Percentiles rank a stretch among this genome's conserved stretches.
Conservation (phyloP, 768 basidiomycete genomes). For the Termitomyces sp. region DNA sequence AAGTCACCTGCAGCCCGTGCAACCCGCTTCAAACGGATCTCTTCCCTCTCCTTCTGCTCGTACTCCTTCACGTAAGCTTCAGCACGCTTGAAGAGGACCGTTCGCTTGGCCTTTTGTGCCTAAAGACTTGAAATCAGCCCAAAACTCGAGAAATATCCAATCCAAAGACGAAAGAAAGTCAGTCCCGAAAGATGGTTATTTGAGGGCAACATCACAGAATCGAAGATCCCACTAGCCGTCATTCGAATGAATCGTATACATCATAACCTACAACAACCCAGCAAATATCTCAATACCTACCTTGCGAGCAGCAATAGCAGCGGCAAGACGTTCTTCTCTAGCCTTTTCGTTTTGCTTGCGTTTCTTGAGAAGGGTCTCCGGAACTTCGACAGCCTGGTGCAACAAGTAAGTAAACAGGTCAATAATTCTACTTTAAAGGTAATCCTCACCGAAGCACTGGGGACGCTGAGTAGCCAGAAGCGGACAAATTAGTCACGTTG, state of each 20-base stretch:
- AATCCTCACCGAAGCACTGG: slow-evolving; percentile 50
- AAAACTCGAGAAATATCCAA: not conserved
- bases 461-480: slow-evolving; percentile 31
- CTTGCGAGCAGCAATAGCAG: slow-evolving; percentile 83
- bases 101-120: slow-evolving; percentile 89
- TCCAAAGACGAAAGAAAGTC: slow-evolving; percentile 21
- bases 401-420: slow-evolving; percentile 16
- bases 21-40: slow-evolving; percentile 90
- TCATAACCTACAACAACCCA: slow-evolving; percentile 41
- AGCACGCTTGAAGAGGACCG: slow-evolving; percentile 98
- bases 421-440: slow-evolving; percentile 6
- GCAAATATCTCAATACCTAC: slow-evolving; percentile 37
- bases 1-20: slow-evolving; percentile 92
- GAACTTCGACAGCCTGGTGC: slow-evolving; percentile 84
- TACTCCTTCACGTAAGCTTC: slow-evolving; percentile 99
- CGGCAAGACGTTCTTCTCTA: slow-evolving; percentile 86
- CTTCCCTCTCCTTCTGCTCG: slow-evolving; percentile 86
- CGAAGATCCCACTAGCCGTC: slow-evolving; percentile 65
- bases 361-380: slow-evolving; percentile 99
- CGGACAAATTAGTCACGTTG: slow-evolving; percentile 6
- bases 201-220: slow-evolving; percentile 68
- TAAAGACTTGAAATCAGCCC: slow-evolving; percentile 24
- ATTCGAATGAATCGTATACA: slow-evolving; percentile 76
- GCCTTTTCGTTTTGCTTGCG: slow-evolving; percentile 97
- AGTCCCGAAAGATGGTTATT: slow-evolving; percentile 97